Conservation (phyloP, 202 grass and related monocot genomes). For the Panicum virgatum region DNA sequence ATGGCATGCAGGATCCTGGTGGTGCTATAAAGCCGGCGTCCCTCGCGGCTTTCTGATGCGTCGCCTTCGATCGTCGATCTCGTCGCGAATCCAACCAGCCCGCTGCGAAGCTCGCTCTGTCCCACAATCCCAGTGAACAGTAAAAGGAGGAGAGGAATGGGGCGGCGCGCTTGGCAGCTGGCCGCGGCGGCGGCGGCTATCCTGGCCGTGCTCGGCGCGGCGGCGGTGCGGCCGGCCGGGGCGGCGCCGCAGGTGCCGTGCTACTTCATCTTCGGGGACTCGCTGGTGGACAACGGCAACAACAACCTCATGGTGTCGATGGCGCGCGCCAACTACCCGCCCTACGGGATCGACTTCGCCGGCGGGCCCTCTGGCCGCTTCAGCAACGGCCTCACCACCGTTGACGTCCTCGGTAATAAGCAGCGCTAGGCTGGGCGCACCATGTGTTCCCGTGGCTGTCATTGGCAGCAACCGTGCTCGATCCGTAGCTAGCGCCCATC, state of each 20-base stretch:
- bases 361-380: slow-evolving; percentile 76
- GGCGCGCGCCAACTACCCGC: slow-evolving; percentile 83
- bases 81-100: neutral
- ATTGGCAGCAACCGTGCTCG: neutral
- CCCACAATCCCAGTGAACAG: too few species aligned
- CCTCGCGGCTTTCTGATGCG: neutral
- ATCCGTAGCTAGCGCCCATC: neutral
- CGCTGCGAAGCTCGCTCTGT: neutral
- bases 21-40: slow-evolving; percentile 13
- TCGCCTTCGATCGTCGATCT: neutral
- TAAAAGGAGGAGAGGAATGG: neutral
- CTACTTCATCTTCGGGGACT: slow-evolving; percentile 98
- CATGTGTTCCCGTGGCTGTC: neutral
- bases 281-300: slow-evolving; percentile 95
- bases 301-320: slow-evolving; percentile 83
- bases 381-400: slow-evolving; percentile 88
- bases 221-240: neutral
- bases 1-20: neutral
- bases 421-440: neutral
- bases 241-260: slow-evolving; percentile 72
- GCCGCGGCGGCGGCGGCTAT: neutral
- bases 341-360: slow-evolving; percentile 90
- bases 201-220: neutral
- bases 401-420: slow-evolving; percentile 58
- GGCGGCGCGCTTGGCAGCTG: neutral